Percentiles rank a stretch among this genome's conserved stretches.
Conservation (phyloP, 345 rosid species). For the Pistacia vera region DNA sequence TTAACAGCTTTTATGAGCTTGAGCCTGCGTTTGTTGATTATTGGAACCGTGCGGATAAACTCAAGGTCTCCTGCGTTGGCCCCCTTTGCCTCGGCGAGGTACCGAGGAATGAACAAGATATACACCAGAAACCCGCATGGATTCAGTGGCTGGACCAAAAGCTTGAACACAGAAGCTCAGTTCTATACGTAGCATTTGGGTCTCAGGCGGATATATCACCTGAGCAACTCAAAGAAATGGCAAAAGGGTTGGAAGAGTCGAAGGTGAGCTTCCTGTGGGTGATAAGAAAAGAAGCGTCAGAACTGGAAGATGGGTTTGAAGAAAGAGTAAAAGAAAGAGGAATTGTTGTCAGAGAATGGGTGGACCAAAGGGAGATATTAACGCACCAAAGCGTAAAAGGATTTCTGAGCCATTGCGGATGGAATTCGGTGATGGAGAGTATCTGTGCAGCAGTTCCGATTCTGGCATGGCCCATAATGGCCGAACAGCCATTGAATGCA, state of each 20-base stretch:
- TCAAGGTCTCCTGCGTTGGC: conserved; percentile 54
- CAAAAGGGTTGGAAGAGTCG: conserved; percentile 60
- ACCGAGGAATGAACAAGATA: not conserved
- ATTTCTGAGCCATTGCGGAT: conserved; percentile 82
- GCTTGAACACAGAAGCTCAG: conserved; percentile 43
- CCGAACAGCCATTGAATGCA: conserved; percentile 71
- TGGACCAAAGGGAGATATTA: conserved; percentile 62
- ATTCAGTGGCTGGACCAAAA: conserved; percentile 65
- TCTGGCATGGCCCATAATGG: conserved; percentile 82
- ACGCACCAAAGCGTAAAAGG: conserved; percentile 60
- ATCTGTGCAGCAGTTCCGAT: conserved; percentile 74
- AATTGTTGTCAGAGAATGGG: conserved; percentile 68
- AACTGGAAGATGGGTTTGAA: conserved; percentile 46
- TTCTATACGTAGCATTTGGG: conserved; percentile 81
- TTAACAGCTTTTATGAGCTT: conserved; percentile 69
- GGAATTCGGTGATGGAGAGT: conserved; percentile 81
- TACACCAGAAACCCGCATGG: conserved; percentile 46
- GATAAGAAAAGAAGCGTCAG: conserved; percentile 38
- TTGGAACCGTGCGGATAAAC: conserved; percentile 11
- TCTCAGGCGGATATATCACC: conserved; percentile 64
- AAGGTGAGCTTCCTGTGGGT: conserved; percentile 70
- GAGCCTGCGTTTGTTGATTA: conserved; percentile 56
- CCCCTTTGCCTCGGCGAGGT: conserved; percentile 51
- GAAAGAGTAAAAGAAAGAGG: conserved; percentile 54
- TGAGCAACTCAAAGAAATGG: conserved; percentile 55